Base-by-base conservation (phyloP, 208 protist species). In the Endotrypanum monterogeii region DNA sequence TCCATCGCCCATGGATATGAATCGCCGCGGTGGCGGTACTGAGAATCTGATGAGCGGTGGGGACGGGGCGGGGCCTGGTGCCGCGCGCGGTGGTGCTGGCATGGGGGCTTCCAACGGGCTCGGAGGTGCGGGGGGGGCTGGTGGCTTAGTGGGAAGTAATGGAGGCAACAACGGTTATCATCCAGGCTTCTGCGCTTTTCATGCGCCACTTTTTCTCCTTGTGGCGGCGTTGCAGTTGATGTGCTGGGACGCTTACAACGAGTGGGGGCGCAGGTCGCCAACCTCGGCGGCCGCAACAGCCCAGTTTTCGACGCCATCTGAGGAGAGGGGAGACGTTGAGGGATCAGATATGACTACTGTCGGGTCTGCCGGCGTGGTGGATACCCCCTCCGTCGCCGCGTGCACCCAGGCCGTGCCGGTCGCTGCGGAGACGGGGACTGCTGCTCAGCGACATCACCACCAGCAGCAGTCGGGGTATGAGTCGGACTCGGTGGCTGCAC, bases 151-250 rank as follows among this genome's bases (percentile, higher is more conserved):
- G 18, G 32, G 56, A 60, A 44, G 60, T n/a, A 63, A 50, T 37
- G 50, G n/a, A 44, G 32, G 67, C 39, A 68, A 61, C 67, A 66
- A 20, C 67, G 71, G 78, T 7, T 41, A 60, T n/a, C 56, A 41
- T 46, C 8, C 32, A 6, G 48, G 63, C 41, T 32, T 60, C 16
- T 72, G 71, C n/a, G 72, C 58, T 37, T 93, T 90, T 73, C 71
- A 88, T 56, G 92, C 87, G 1, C 90, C 90, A 35, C 79, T 97
- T 4, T 97, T 95, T 57, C 73, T 97, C 20, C 30, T 94, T 0
- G 85, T 90, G 32, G 78, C 83, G 12, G 90, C 90, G 58, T 69
- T 95, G 77, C 92, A 94, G 85, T 83, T 95, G 20, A 94, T 95
- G 90, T 76, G 76, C 65, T 89, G 87, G 83, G 92, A 93, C 73